Base-by-base conservation (phyloP, 2,329 filamentous ascomycete genomes). In the Aspergillus melleus region DNA sequence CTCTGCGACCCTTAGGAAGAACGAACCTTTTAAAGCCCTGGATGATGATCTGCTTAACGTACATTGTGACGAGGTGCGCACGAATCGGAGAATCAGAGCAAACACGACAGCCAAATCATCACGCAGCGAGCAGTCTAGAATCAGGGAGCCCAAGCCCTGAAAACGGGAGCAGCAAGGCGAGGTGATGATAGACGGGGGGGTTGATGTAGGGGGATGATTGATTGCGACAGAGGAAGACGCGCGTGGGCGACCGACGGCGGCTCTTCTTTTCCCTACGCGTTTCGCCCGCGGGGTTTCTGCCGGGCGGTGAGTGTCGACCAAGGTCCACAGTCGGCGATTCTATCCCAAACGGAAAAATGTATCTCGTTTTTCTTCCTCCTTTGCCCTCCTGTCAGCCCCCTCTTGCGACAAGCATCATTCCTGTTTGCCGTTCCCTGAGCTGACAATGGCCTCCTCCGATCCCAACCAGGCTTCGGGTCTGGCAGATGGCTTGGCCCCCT, bases 31-130 rank as follows among this genome's bases (percentile, higher is more conserved):
- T 99, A 82, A 99, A 99, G 87, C 95, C 95, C 79, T 99, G 95
- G 75, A 99, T 98, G 78, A 97, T 98, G 77, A 98, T 97, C 82
- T 99, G 95, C 79, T 99, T 99, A 85, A 99, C 97, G 83, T 96
- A 95, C 93, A 97, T 96, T 69, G 75, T 83, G 76, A 65, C 63
- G 61, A 66, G 50, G 61, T 52, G 67, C 64, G 70, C 66, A 68
- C 63, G 68, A 71, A 67, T 67, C 68, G 69, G 68, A 56, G 59
- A 57, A 57, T 49, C 57, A 66, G 67, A 57, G 36, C 60, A 69
- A 55, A 63, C 61, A 61, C 39, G 67, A 64, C 60, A 62, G 61
- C 67, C 61, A 57, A 57, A 67, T 65, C 72, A 73, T 73, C 70
- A 68, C 72, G 71, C 66, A 64, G 59, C 55, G 60, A 56, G 58